Percentiles rank a stretch among this genome's conserved stretches.
These are phyloP conservation scores for Pseudocohnilembus persalinus DNA, from an alignment of 169 alveolate genomes.

Conservation along the genomic window DNA sequence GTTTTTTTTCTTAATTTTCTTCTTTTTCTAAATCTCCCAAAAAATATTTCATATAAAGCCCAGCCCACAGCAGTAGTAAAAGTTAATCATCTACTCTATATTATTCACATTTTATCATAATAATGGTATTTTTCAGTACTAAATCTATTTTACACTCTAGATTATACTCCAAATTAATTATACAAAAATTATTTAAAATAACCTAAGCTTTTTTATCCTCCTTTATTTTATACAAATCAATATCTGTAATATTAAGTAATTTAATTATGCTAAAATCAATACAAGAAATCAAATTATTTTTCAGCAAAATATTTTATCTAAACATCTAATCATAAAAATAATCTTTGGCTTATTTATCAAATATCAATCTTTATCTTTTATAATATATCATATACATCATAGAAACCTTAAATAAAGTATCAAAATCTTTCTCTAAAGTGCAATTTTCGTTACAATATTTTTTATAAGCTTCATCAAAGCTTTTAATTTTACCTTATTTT, in stretches of 20 bases:
- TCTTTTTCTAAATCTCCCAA: background rate
- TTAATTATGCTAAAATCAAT: background rate
- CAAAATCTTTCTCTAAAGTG: background rate
- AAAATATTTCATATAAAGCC: too few species aligned
- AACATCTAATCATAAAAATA: too few species aligned
- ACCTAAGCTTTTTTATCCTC: background rate
- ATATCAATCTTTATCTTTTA: background rate
- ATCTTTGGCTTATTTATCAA: background rate
- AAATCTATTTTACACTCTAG: background rate
- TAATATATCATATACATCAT: background rate
- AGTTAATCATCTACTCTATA: background rate
- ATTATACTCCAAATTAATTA: background rate
- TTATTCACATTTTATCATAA: background rate
- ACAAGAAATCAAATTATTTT: background rate
- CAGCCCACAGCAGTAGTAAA: background rate
- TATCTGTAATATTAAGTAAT: background rate
- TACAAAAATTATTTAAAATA: background rate
- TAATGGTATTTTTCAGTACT: too few species aligned
- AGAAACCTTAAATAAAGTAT: background rate
- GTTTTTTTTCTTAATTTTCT: background rate
- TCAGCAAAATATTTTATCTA: too few species aligned
- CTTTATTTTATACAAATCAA: background rate
- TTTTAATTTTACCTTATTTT: too few species aligned
- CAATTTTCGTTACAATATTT: background rate
- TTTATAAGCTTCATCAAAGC: background rate